phyloP scores from a whole-genome alignment of 2,329 filamentous ascomycete species.

The Fusarium virguliforme region DNA sequence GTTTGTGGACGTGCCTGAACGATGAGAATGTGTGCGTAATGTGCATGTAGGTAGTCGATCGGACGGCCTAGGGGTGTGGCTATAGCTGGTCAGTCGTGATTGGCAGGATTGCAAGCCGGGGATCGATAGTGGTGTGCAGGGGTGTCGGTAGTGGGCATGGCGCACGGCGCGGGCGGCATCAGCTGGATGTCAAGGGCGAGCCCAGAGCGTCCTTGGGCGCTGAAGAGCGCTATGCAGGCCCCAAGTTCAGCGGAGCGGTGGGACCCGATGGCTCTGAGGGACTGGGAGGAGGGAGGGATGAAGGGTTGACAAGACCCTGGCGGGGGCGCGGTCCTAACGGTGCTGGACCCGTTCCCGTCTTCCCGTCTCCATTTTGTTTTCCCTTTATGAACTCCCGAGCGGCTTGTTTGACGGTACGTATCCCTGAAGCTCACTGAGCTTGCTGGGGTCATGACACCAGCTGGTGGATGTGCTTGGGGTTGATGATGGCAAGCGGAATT shows the following conservation, averaged over 20 bases:
- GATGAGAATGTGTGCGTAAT: constrained; percentile 48
- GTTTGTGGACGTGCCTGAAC: constrained; percentile 47
- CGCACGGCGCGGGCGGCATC: constrained; percentile 45
- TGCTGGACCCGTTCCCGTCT: constrained; percentile 50
- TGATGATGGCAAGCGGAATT: constrained; percentile 18
- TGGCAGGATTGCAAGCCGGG: constrained; percentile 34
- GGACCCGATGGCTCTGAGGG: constrained; percentile 30
- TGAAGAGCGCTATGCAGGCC: constrained; percentile 35
- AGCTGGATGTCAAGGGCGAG: constrained; percentile 48
- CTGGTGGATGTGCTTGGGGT: constrained; percentile 2
- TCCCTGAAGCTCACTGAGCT: constrained; percentile 14
- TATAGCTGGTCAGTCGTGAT: constrained; percentile 46
- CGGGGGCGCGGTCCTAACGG: constrained; percentile 50
- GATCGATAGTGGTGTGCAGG: constrained; percentile 51
- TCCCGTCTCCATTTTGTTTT: constrained; percentile 50
- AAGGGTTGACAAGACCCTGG: constrained; percentile 35
- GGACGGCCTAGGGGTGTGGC: constrained; percentile 40
- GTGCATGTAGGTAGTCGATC: constrained; percentile 45
- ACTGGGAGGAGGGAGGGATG: constrained; percentile 22
- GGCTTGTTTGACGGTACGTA: constrained; percentile 24
- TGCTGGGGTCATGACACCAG: neutral
- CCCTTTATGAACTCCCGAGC: constrained; percentile 36
- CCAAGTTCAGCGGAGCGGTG: constrained; percentile 36
- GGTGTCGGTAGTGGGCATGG: constrained; percentile 49
- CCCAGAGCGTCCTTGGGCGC: constrained; percentile 39